Base-by-base conservation (phyloP, 2,329 filamentous ascomycete genomes). In the Aspergillus neoniger region DNA sequence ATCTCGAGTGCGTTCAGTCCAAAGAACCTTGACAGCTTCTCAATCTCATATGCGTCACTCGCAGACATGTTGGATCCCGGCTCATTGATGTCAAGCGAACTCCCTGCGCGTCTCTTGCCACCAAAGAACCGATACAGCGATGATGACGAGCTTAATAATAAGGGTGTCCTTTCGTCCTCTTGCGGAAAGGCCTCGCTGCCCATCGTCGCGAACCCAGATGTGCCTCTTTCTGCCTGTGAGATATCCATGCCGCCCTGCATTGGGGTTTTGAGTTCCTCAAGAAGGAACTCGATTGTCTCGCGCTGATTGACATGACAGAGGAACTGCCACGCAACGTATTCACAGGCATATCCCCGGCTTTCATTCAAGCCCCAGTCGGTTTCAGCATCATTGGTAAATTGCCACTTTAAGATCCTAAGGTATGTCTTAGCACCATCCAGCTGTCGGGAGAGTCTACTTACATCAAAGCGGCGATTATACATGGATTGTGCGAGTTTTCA, bases 1-100 rank as follows among this genome's bases (percentile, higher is more conserved):
- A 96, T 93, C 72, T 96, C 92, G 15, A 98, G 82, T 1, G 91
- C 92, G 73, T 95, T 96, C 51, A 96, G 82, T 17, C 89, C 88
- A 38, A 87, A 86, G 72, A 96, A 96, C 1, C 88, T 85, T 0
- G 86, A 83, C 0, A 89, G 90, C 28, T 63, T 90, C 7, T 68
- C 86, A 53, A 90, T 85, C 7, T 85, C 82, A 10, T 84, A 81
- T 5, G 80, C 76, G 4, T 84, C 81, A 1, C 81, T 80, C 0
- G 5, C 73, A 63, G 19, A 77, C 75, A 51, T 78, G 49, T 55
- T 43, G 36, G 55, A 62, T 43, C 43, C 62, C 19, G 63, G 67
- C 49, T 90, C 86, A 9, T 83, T 81, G 8, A 84, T 82, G 4
- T 80, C 77, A 8, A 83, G 43, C 5, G 59, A 50, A 25, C 58